Evolutionary conservation across 2,329 filamentous ascomycete genomes (phyloP).

Genomic region (Sporothrix euskadiensis): DNA sequence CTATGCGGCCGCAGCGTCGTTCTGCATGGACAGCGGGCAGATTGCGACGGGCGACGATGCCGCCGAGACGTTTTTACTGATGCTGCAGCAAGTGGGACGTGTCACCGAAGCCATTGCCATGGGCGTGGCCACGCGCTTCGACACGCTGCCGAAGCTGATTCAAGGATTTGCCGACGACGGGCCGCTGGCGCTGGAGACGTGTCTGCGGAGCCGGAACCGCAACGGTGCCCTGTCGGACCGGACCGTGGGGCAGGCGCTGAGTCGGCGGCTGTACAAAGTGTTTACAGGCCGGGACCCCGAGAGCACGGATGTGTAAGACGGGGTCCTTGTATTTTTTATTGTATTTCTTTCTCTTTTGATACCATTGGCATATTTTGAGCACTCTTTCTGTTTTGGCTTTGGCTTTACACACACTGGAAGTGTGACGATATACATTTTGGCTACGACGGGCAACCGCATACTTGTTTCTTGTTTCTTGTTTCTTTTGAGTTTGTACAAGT

Average conservation of each 20-base stretch:
- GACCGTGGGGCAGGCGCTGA: constrained; percentile 58
- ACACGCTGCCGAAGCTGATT: constrained; percentile 58
- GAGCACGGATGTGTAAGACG: constrained; percentile 54
- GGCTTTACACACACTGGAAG: background rate
- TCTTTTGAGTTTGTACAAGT: background rate
- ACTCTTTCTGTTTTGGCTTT: background rate
- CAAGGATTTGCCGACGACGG: constrained; percentile 60
- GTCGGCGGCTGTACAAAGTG: constrained; percentile 59
- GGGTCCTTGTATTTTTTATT: background rate
- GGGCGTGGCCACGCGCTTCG: constrained; percentile 64
- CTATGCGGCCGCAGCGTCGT: constrained; percentile 57
- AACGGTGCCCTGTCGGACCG: constrained; percentile 59
- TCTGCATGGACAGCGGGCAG: constrained; percentile 79
- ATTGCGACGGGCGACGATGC: constrained; percentile 67
- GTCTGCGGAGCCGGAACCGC: constrained; percentile 58
- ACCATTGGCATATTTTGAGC: background rate
- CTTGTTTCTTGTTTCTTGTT: background rate
- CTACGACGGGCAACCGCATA: background rate
- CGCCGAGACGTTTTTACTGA: constrained; percentile 68
- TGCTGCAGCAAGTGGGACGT: constrained; percentile 73
- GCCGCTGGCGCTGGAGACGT: constrained; percentile 61
- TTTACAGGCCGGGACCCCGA: constrained; percentile 58
- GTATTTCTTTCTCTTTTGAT: background rate
- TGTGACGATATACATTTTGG: constrained; percentile 6
- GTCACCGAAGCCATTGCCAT: constrained; percentile 72